These are phyloP conservation scores for Anacardium occidentale DNA, from an alignment of 345 rosid genomes.

Conservation along the genomic window DNA sequence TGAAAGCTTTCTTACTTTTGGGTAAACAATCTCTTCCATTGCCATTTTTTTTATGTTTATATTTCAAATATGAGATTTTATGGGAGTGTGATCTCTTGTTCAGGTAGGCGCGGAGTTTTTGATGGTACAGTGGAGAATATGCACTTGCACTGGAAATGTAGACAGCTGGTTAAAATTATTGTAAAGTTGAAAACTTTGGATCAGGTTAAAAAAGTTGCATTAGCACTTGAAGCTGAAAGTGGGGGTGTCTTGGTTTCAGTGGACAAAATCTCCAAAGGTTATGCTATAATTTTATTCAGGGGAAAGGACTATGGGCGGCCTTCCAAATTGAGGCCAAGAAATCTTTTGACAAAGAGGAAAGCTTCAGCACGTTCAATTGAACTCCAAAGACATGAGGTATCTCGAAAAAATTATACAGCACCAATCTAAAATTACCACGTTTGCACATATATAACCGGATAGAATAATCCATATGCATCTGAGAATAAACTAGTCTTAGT, in stretches of 20 bases:
- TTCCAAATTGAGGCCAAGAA: slow-evolving; percentile 70
- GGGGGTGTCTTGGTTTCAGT: slow-evolving; percentile 90
- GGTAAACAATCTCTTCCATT: slow-evolving; percentile 45
- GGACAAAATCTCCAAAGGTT: slow-evolving; percentile 88
- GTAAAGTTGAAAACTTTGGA: slow-evolving; percentile 72
- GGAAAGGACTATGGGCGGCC: slow-evolving; percentile 90
- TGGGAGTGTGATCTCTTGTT: slow-evolving; percentile 28
- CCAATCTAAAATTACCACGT: slow-evolving; percentile 9
- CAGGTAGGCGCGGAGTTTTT: slow-evolving; percentile 93
- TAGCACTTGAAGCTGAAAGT: slow-evolving; percentile 96
- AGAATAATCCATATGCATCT: neutral
- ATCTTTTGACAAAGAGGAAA: slow-evolving; percentile 91
- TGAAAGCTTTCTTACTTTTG: slow-evolving; percentile 93
- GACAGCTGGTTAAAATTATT: slow-evolving; percentile 81
- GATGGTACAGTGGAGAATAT: slow-evolving; percentile 96
- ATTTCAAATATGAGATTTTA: slow-evolving; percentile 18
- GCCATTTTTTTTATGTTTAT: neutral
- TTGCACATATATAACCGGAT: neutral
- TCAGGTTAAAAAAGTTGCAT: slow-evolving; percentile 75
- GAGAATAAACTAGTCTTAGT: too few relatives aligned
- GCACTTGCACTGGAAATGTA: slow-evolving; percentile 97
- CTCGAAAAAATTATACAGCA: slow-evolving; percentile 2
- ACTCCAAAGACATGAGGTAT: slow-evolving; percentile 88
- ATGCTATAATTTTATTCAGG: slow-evolving; percentile 74
- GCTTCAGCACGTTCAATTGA: slow-evolving; percentile 94